phyloP scores from a whole-genome alignment of 371 early-diverging fungal species.

The Syncephalastrum contaminatum region DNA sequence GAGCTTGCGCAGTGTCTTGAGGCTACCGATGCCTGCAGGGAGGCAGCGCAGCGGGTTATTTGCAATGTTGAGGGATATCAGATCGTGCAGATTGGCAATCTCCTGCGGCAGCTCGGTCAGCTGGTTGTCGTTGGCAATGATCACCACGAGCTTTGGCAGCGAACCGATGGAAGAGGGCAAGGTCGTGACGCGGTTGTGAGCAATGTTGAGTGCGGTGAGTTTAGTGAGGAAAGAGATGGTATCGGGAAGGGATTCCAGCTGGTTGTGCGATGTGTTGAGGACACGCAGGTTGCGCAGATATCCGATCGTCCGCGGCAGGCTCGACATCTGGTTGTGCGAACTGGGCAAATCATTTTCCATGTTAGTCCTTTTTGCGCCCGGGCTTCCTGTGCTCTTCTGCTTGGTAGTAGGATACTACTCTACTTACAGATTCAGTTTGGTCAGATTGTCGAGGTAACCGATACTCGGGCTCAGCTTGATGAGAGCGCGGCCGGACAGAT shows the following conservation, averaged over 20 bases:
- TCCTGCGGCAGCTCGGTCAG: slow-evolving; percentile 56
- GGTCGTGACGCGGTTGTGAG: slow-evolving; percentile 56
- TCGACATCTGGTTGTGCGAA: slow-evolving; percentile 41
- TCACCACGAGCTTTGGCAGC: slow-evolving; percentile 52
- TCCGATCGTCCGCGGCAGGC: slow-evolving; percentile 38
- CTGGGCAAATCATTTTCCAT: slow-evolving; percentile 16
- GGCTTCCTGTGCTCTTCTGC: no score
- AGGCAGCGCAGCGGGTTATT: slow-evolving; percentile 57
- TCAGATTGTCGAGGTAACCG: slow-evolving; percentile 34
- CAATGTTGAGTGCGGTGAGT: slow-evolving; percentile 36
- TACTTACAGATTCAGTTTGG: slow-evolving; percentile 41
- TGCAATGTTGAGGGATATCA: slow-evolving; percentile 64
- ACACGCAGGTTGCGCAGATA: slow-evolving; percentile 31
- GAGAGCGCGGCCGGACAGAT: slow-evolving; percentile 33
- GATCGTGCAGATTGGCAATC: slow-evolving; percentile 47
- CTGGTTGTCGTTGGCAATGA: slow-evolving; percentile 57
- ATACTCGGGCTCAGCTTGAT: slow-evolving; percentile 43
- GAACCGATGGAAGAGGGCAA: slow-evolving; percentile 70
- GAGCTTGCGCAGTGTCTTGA: slow-evolving; percentile 63
- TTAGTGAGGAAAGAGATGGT: slow-evolving; percentile 30
- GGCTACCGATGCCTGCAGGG: slow-evolving; percentile 36
- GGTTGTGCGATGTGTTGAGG: slow-evolving; percentile 36
- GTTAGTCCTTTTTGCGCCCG: not conserved
- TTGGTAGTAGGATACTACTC: not conserved
- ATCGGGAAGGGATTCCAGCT: slow-evolving; percentile 32